Evolutionary conservation across 2,329 filamentous ascomycete species (phyloP).

Genomic region (Alternaria brassicicola): DNA sequence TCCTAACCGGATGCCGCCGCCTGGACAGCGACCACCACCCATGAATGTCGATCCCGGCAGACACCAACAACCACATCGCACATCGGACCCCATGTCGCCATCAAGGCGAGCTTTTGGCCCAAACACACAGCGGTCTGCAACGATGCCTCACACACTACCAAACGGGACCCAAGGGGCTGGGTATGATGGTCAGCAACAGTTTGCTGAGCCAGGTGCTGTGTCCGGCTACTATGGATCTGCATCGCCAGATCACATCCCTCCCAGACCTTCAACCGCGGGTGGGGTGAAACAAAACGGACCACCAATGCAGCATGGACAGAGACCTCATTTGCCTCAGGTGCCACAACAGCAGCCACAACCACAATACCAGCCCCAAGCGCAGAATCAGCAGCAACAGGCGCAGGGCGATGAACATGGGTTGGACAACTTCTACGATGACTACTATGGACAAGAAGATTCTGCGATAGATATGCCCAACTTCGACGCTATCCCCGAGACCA

Average conservation of each 20-base stretch:
- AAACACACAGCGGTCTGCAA: constrained; percentile 44
- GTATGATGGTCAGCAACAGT: constrained; percentile 37
- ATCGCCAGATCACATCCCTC: constrained; percentile 43
- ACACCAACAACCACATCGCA: constrained; percentile 21
- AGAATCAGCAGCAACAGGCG: constrained; percentile 27
- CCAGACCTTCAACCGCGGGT: constrained; percentile 46
- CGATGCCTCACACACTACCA: constrained; percentile 45
- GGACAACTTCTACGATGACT: constrained; percentile 59
- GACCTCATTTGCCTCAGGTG: constrained; percentile 38
- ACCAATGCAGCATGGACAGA: constrained; percentile 32
- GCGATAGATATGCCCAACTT: constrained; percentile 69
- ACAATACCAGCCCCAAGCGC: constrained; percentile 27
- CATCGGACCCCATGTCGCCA: constrained; percentile 33
- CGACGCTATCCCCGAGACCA: constrained; percentile 57
- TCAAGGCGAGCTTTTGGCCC: constrained; percentile 39
- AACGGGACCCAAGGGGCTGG: constrained; percentile 17
- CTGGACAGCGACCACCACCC: constrained; percentile 33
- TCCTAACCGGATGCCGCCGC: constrained; percentile 32
- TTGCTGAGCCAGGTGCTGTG: constrained; percentile 43
- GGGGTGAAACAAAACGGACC: constrained; percentile 34
- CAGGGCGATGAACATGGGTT: constrained; percentile 49
- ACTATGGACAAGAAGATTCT: constrained; percentile 50
- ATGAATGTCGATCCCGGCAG: constrained; percentile 26
- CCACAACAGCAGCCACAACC: constrained; percentile 26
- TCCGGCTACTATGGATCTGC: constrained; percentile 47